phyloP scores from a whole-genome alignment of 129 eudicot species.

The Helichrysum umbraculigerum region DNA sequence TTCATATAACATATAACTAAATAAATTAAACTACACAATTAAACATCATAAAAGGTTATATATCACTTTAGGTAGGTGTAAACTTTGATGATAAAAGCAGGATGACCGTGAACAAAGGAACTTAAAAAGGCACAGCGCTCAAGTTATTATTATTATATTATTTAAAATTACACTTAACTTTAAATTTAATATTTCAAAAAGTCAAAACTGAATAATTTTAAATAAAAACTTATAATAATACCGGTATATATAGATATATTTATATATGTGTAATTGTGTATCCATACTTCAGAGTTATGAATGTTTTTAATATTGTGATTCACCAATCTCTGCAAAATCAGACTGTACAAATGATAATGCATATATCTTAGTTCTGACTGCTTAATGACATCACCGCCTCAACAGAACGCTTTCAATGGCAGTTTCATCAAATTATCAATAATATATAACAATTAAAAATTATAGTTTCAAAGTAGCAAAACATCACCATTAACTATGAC shows the following conservation, averaged over 20 bases:
- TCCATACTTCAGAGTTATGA: background rate
- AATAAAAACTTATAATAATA: too few species aligned
- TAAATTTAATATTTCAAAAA: too few species aligned
- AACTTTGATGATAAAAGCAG: conserved; percentile 10
- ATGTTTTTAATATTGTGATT: background rate
- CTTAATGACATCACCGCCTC: conserved; percentile 11
- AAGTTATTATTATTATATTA: background rate
- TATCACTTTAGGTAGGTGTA: background rate
- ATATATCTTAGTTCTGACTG: background rate
- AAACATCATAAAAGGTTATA: background rate
- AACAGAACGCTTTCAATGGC: conserved; percentile 7
- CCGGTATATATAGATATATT: too few species aligned
- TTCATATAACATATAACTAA: background rate
- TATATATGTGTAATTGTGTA: too few species aligned
- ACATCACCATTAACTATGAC: background rate
- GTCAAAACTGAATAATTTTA: too few species aligned
- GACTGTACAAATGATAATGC: conserved; percentile 12
- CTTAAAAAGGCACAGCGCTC: conserved; percentile 4
- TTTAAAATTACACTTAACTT: too few species aligned
- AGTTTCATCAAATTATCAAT: background rate
- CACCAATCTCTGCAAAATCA: conserved; percentile 22
- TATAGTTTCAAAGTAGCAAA: too few species aligned
- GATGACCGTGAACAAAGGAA: conserved; percentile 20
- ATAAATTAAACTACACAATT: conserved; percentile 7
- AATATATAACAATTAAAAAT: background rate